phyloP scores from a whole-genome alignment of 495 filamentous ascomycete species.

The Neurospora terricola region DNA sequence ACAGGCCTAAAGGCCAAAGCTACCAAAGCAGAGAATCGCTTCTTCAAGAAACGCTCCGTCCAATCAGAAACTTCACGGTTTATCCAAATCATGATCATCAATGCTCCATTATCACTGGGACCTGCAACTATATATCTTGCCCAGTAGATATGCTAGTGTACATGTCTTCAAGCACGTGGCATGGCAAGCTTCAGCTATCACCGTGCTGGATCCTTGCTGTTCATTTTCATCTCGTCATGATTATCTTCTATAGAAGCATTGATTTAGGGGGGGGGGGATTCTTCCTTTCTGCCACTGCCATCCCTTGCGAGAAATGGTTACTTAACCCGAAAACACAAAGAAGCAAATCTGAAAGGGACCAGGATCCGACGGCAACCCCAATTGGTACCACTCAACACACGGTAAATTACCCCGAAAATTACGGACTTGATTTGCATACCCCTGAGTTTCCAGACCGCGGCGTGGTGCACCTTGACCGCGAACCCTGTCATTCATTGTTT shows the following conservation, averaged over 20 bases:
- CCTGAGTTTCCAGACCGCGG: not conserved
- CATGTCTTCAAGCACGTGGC: not conserved
- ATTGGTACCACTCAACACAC: not conserved
- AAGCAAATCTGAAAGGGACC: not conserved
- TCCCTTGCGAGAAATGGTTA: not conserved
- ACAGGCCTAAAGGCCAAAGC: not conserved
- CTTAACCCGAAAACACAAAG: not conserved
- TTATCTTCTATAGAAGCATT: not conserved
- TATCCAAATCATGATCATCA: not conserved
- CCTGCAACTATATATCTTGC: not conserved
- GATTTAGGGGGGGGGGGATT: not conserved
- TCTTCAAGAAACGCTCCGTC: not conserved
- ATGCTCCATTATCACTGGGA: not conserved
- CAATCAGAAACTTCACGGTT: not conserved
- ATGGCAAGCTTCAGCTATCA: not conserved
- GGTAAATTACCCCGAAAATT: not conserved
- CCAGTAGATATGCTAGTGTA: not conserved
- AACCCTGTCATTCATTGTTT: not conserved
- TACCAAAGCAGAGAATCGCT: not conserved
- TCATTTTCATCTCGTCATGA: not conserved
- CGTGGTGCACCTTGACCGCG: not conserved
- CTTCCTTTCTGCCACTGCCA: not conserved
- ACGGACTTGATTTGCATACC: not conserved
- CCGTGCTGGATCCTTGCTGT: not conserved
- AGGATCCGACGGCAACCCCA: not conserved